Conservation (phyloP, 1,284 basidiomycete species). For the Peniophora sp. region DNA sequence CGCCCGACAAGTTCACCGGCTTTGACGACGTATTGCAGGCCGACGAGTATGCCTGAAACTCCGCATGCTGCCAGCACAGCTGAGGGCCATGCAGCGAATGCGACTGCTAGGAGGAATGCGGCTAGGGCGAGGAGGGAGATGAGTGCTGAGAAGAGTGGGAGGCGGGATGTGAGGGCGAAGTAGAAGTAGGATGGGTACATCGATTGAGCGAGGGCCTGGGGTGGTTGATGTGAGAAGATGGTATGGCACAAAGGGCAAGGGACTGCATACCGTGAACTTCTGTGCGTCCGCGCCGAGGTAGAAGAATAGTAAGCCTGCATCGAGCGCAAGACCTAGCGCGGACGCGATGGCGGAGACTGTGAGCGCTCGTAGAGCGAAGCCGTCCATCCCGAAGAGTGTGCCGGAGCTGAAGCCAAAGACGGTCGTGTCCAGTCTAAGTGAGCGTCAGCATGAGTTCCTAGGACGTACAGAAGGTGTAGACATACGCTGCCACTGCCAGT, state of each 20-base stretch:
- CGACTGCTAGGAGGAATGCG: background rate
- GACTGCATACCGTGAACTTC: background rate
- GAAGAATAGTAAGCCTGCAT: background rate
- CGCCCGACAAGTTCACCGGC: background rate
- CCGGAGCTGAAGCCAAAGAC: slow-evolving; percentile 1
- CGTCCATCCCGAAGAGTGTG: background rate
- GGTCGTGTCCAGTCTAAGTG: slow-evolving; percentile 22
- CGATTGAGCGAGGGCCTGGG: background rate
- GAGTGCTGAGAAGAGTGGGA: background rate
- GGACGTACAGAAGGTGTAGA: background rate
- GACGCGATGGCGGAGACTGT: background rate
- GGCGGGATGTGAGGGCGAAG: background rate
- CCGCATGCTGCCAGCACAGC: background rate
- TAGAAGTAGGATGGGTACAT: background rate
- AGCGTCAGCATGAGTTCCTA: background rate
- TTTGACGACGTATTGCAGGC: background rate
- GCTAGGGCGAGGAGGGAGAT: background rate
- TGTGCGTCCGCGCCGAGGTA: background rate
- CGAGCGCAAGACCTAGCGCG: background rate
- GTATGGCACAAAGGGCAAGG: background rate
- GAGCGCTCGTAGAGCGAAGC: background rate
- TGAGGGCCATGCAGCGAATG: background rate
- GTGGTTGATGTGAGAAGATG: too few species aligned
- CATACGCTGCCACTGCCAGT: slow-evolving; percentile 19
- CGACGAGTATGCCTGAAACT: background rate